Conservation (phyloP, 2,329 filamentous ascomycete genomes). For the Nigrospora osmanthi region DNA sequence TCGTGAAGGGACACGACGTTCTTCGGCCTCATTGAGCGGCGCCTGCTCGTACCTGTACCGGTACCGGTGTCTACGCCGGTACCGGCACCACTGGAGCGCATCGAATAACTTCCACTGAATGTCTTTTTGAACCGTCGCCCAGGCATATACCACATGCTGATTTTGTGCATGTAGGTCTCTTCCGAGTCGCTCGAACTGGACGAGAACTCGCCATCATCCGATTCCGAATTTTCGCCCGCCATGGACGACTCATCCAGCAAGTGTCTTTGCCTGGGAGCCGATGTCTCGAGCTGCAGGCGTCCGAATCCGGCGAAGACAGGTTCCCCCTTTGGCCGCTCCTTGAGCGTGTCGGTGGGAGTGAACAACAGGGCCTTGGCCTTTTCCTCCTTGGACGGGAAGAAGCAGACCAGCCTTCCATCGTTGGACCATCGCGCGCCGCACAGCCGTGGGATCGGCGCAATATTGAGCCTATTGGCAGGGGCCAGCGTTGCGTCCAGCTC, state of each 20-base stretch:
- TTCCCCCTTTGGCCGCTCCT: constrained; percentile 43
- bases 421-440: constrained; percentile 56
- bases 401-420: constrained; percentile 57
- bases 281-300: constrained; percentile 42
- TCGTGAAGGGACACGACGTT: constrained; percentile 70
- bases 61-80: constrained; percentile 52
- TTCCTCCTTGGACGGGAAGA: constrained; percentile 62
- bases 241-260: constrained; percentile 41
- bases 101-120: constrained; percentile 48
- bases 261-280: constrained; percentile 35
- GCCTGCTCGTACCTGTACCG: constrained; percentile 43
- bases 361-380: constrained; percentile 44
- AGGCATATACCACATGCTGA: constrained; percentile 48
- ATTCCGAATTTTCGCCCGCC: constrained; percentile 43
- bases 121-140: constrained; percentile 44
- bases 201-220: constrained; percentile 38
- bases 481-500: constrained; percentile 46
- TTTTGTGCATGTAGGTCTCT: constrained; percentile 53
- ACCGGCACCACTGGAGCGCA: constrained; percentile 52
- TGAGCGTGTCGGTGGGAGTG: constrained; percentile 34
- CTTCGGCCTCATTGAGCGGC: constrained; percentile 42
- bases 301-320: constrained; percentile 52
- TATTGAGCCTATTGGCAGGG: constrained; percentile 42
- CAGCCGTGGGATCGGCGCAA: constrained; percentile 46
- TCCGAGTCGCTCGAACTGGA: constrained; percentile 52